Percentiles rank a stretch among this genome's conserved stretches.
Conservation (phyloP, 2,329 filamentous ascomycete species). For the Stagonosporopsis tanaceti region DNA sequence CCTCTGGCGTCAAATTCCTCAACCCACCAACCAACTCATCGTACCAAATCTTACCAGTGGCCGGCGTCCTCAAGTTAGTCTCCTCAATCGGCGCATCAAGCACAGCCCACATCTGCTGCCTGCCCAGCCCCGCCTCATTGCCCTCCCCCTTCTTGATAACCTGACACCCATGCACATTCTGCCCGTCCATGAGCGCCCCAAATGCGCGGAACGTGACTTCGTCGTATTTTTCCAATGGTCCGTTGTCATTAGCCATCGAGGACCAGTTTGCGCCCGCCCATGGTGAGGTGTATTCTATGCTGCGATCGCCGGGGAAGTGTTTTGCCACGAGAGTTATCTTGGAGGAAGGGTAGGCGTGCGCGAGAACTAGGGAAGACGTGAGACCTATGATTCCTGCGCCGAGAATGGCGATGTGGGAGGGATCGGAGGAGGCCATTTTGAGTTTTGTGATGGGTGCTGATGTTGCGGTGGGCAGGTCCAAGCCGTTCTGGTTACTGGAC, state of each 20-base stretch:
- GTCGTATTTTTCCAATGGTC: slow-evolving; percentile 42
- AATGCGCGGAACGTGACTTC: slow-evolving; percentile 43
- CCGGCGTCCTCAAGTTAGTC: slow-evolving; percentile 45
- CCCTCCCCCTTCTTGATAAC: slow-evolving; percentile 26
- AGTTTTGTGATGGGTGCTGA: background rate
- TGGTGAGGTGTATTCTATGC: slow-evolving; percentile 87
- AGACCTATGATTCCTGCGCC: slow-evolving; percentile 72
- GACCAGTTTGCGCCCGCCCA: slow-evolving; percentile 87
- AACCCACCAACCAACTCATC: slow-evolving; percentile 52
- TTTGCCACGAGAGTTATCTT: slow-evolving; percentile 78
- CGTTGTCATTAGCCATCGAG: slow-evolving; percentile 57
- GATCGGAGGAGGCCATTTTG: slow-evolving; percentile 23
- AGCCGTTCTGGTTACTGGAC: background rate
- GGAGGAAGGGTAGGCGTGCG: slow-evolving; percentile 60
- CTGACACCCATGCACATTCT: slow-evolving; percentile 29
- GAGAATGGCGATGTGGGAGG: slow-evolving; percentile 37
- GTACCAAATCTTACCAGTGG: slow-evolving; percentile 54
- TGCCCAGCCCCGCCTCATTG: slow-evolving; percentile 36
- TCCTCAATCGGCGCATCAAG: slow-evolving; percentile 45
- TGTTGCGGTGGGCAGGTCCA: background rate
- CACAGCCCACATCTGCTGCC: slow-evolving; percentile 39
- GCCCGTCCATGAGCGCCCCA: slow-evolving; percentile 34
- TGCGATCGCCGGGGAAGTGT: slow-evolving; percentile 93
- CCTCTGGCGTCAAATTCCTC: slow-evolving; percentile 31
- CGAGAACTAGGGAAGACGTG: slow-evolving; percentile 69